Percentiles rank a stretch among this genome's conserved stretches.
These are phyloP conservation scores for Wickerhamiella galacta DNA, from an alignment of 805 yeast species.

Conservation along the genomic window DNA sequence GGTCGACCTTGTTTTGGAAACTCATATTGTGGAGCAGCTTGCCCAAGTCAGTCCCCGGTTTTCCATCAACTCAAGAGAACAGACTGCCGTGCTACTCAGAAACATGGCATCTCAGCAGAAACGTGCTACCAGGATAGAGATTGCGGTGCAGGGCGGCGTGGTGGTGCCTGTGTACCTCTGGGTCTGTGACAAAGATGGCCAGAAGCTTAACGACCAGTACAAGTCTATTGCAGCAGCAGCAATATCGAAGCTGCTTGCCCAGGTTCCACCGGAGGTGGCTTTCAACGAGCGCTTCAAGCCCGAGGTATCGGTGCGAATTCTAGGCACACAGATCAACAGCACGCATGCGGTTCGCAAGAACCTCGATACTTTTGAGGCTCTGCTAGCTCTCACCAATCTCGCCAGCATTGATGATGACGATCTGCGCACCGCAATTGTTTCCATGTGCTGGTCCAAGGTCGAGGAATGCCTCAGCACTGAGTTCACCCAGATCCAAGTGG, in stretches of 20 bases:
- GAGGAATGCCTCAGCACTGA: constrained; percentile 30
- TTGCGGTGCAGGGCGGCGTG: constrained; percentile 23
- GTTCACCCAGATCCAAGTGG: constrained; percentile 35
- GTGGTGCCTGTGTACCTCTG: constrained; percentile 19
- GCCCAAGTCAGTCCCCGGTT: constrained; percentile 11
- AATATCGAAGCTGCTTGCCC: constrained; percentile 22
- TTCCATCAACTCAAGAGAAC: constrained; percentile 14
- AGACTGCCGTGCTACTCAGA: constrained; percentile 17
- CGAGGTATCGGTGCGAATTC: constrained; percentile 18
- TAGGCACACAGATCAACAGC: constrained; percentile 17
- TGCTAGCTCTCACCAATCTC: constrained; percentile 53
- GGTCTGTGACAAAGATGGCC: constrained; percentile 10
- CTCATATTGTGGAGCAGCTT: constrained; percentile 15
- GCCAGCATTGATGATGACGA: constrained; percentile 31
- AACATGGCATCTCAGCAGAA: constrained; percentile 19
- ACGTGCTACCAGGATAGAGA: constrained; percentile 13
- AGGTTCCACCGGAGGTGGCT: constrained; percentile 21
- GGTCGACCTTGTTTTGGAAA: constrained; percentile 15
- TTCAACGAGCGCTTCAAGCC: constrained; percentile 21
- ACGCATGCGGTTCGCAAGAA: constrained; percentile 13
- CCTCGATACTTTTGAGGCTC: constrained; percentile 33
- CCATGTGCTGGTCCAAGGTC: constrained; percentile 31
- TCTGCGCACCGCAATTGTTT: constrained; percentile 25
- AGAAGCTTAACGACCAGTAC: constrained; percentile 10
- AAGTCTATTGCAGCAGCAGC: constrained; percentile 17